Evolutionary conservation across 179 eudicot genomes (phyloP).

Genomic region (Patellifolia procumbens): DNA sequence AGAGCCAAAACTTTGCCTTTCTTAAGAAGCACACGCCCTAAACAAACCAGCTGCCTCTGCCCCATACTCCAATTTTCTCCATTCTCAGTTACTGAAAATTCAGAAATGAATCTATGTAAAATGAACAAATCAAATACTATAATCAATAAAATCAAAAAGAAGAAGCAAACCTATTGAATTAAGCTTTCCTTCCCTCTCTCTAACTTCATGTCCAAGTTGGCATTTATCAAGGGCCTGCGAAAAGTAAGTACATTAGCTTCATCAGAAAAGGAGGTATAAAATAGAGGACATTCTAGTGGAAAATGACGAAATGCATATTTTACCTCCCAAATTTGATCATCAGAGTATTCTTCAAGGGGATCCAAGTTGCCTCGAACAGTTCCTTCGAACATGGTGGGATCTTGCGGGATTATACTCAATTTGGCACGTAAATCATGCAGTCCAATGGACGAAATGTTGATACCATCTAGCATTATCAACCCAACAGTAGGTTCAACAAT

Average conservation of each 20-base stretch:
- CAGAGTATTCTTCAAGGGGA: constrained; percentile 63
- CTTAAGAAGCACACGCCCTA: constrained; percentile 58
- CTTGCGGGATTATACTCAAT: constrained; percentile 70
- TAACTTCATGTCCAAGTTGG: constrained; percentile 65
- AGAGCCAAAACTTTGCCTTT: constrained; percentile 52
- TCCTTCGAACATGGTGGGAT: constrained; percentile 80
- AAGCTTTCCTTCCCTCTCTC: constrained; percentile 56
- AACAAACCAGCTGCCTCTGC: constrained; percentile 57
- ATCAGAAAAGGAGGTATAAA: constrained; percentile 3
- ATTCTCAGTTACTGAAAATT: constrained; percentile 47
- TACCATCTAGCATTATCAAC: constrained; percentile 49
- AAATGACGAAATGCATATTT: neutral
- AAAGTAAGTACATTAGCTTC: neutral
- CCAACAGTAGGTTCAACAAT: constrained; percentile 58
- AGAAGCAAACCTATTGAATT: constrained; percentile 52
- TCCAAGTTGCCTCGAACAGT: constrained; percentile 65
- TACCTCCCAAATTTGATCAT: constrained; percentile 74
- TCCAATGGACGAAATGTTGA: constrained; percentile 52
- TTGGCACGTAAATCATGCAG: constrained; percentile 66
- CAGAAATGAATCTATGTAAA: too few relatives aligned
- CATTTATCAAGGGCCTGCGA: constrained; percentile 63
- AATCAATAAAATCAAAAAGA: too few relatives aligned
- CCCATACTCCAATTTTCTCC: constrained; percentile 76
- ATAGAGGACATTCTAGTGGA: too few relatives aligned
- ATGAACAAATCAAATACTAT: too few relatives aligned